A percentile compares a stretch with the other conserved stretches of the same genome.
Evolutionary conservation across 129 eudicot genomes (phyloP).

Genomic region (Saposhnikovia divaricata): DNA sequence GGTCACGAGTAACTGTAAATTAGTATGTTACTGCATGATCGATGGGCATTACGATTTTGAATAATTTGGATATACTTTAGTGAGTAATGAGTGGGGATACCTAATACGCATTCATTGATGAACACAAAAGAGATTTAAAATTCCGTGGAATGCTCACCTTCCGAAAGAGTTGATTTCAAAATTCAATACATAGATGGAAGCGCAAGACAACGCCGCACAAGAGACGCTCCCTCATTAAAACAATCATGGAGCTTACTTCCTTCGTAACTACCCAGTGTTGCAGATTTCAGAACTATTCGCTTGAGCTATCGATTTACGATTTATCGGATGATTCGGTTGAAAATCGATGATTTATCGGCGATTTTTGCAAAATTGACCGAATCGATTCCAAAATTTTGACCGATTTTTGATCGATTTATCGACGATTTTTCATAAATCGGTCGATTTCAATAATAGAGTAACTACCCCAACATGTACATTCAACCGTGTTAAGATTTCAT

Average conservation of each 20-base stretch:
- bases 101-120: neutral
- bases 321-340: no score
- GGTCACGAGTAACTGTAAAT: no score
- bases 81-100: neutral
- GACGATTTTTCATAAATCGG: no score
- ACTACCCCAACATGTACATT: neutral
- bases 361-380: no score
- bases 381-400: no score
- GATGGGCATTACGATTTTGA: neutral
- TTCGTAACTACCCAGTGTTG: conserved; percentile 9
- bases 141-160: neutral
- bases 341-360: no score
- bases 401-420: no score
- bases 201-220: conserved; percentile 25
- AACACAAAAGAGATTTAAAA: neutral
- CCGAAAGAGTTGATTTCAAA: neutral
- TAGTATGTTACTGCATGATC: no score
- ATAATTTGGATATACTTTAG: neutral
- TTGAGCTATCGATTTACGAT: no score
- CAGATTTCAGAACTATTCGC: no score
- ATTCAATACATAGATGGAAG: conserved; percentile 5
- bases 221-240: conserved; percentile 15
- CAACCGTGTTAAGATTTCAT: no score
- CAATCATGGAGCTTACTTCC: conserved; percentile 14
- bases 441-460: no score